phyloP scores from a whole-genome alignment of 2,329 filamentous ascomycete species.

The Venturia nashicola region DNA sequence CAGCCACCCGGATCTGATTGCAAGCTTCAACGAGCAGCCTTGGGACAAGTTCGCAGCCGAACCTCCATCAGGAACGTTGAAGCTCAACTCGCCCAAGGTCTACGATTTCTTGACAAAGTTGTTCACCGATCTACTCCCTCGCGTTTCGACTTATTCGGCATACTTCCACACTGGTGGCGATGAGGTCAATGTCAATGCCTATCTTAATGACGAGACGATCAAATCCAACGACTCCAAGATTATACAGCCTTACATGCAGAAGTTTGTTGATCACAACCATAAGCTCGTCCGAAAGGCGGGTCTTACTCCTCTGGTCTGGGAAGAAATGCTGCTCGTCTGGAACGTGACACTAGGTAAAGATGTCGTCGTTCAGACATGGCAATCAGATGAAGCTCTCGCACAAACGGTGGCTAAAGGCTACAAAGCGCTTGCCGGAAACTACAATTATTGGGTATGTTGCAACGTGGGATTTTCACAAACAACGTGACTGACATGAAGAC shows the following conservation, averaged over 20 bases:
- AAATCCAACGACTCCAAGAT: constrained; percentile 51
- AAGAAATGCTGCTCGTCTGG: constrained; percentile 73
- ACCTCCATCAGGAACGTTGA: constrained; percentile 51
- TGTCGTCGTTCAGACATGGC: constrained; percentile 70
- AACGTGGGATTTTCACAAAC: not conserved
- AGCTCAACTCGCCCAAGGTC: constrained; percentile 61
- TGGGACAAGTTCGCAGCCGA: constrained; percentile 42
- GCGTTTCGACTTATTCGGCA: constrained; percentile 53
- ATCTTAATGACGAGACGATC: constrained; percentile 61
- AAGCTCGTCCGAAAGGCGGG: constrained; percentile 44
- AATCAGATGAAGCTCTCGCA: constrained; percentile 49
- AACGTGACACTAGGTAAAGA: constrained; percentile 60
- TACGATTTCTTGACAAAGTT: constrained; percentile 59
- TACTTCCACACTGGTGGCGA: constrained; percentile 85
- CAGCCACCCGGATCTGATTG: constrained; percentile 58
- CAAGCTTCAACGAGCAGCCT: constrained; percentile 45
- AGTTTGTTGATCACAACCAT: constrained; percentile 61
- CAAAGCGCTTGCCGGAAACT: constrained; percentile 54
- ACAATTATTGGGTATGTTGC: constrained; percentile 56
- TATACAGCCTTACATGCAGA: constrained; percentile 64
- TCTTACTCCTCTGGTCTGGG: constrained; percentile 70
- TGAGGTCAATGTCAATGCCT: constrained; percentile 69
- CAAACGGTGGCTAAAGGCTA: constrained; percentile 50
- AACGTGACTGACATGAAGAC: not conserved
- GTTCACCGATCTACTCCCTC: constrained; percentile 64